Conservation (phyloP, 148 eudicot genomes). For the Suaeda aralocaspica region DNA sequence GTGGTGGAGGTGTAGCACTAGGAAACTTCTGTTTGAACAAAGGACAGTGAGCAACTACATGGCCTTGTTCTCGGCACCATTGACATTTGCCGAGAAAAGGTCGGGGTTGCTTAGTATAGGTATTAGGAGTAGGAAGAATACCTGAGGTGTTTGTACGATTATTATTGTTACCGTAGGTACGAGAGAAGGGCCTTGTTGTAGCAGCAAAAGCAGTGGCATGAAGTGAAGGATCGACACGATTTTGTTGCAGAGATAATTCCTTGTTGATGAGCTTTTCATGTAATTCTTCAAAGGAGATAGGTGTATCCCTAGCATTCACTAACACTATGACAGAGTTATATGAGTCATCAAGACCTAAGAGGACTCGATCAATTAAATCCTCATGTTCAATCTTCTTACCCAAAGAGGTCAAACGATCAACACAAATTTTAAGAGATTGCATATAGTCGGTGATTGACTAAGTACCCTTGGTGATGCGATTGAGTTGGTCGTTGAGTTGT, state of each 20-base stretch:
- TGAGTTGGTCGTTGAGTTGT: slow-evolving; percentile 7
- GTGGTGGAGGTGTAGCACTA: background rate
- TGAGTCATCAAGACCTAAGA: too few species aligned
- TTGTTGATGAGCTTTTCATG: slow-evolving; percentile 16
- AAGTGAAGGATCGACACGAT: background rate
- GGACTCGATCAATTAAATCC: too few species aligned
- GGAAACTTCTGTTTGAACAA: background rate
- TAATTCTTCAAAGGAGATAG: slow-evolving; percentile 16
- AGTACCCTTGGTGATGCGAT: too few species aligned
- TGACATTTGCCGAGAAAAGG: too few species aligned
- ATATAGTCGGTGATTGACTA: too few species aligned
- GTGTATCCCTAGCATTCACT: slow-evolving; percentile 5
- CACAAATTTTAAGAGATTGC: background rate
- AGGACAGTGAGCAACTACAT: background rate
- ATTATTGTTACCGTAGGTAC: background rate
- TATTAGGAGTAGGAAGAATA: background rate
- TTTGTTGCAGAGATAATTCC: background rate
- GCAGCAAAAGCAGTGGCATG: background rate
- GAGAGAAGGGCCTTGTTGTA: background rate
- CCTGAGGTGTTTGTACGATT: background rate
- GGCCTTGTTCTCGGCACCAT: too few species aligned
- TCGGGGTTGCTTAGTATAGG: background rate
- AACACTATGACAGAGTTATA: too few species aligned
- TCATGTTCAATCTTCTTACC: too few species aligned
- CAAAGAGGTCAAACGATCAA: background rate